Evolutionary conservation across 768 basidiomycete genomes (phyloP).

Genomic region (Podaxis rugospora): DNA sequence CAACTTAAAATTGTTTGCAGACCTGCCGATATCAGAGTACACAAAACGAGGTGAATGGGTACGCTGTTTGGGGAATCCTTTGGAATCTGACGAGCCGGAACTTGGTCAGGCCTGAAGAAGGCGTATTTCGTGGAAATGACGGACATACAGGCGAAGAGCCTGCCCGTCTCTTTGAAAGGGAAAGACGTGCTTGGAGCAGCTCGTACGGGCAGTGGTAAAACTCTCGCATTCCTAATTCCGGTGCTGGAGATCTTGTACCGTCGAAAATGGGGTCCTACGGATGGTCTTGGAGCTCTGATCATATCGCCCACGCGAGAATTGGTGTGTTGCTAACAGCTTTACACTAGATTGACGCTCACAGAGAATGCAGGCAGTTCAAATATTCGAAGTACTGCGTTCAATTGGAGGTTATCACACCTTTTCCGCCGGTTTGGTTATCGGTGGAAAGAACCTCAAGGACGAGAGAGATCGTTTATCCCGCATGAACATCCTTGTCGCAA

Average conservation of each 20-base stretch:
- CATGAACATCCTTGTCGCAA: constrained; percentile 99
- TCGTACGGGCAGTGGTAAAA: constrained; percentile 94
- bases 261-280: constrained; percentile 90
- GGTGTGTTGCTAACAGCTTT: constrained; percentile 37
- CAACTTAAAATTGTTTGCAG: constrained; percentile 55
- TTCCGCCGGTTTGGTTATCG: constrained; percentile 93
- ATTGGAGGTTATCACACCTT: constrained; percentile 90
- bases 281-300: constrained; percentile 88
- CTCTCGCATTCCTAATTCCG: constrained; percentile 92
- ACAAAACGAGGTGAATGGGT: constrained; percentile 62
- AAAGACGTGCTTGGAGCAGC: constrained; percentile 97
- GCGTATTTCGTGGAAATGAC: constrained; percentile 87
- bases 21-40: constrained; percentile 75
- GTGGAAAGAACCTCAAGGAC: constrained; percentile 92
- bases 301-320: constrained; percentile 94
- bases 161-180: constrained; percentile 88
- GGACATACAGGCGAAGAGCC: constrained; percentile 86
- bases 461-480: constrained; percentile 82
- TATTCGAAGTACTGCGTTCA: constrained; percentile 92
- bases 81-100: background rate
- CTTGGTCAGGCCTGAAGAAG: constrained; percentile 69
- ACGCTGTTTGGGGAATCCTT: background rate
- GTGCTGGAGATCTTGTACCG: constrained; percentile 87
- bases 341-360: background rate
- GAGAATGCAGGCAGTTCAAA: constrained; percentile 80